Percentiles rank a stretch among this genome's conserved stretches.
phyloP scores from a whole-genome alignment of 495 filamentous ascomycete species.

The Aspergillus diversus region DNA sequence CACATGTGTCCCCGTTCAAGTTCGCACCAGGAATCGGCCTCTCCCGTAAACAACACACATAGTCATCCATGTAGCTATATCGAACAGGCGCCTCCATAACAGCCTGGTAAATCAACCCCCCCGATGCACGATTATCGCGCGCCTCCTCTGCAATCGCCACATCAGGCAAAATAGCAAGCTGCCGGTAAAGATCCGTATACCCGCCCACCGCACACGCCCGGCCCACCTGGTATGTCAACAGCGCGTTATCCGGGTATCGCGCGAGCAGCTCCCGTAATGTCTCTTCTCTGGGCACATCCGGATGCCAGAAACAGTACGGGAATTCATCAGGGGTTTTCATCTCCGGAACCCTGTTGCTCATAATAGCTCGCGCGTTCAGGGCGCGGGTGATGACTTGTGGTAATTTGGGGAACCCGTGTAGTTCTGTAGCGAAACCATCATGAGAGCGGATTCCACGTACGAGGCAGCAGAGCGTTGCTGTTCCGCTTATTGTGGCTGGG shows the following conservation, averaged over 20 bases:
- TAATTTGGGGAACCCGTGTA: slow-evolving; percentile 1
- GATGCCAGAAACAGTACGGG: slow-evolving; percentile 50
- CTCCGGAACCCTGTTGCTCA: slow-evolving; percentile 18
- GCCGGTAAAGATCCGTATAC: slow-evolving; percentile 33
- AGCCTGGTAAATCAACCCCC: background rate
- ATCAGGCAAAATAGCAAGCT: slow-evolving; percentile 35
- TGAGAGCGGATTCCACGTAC: slow-evolving; percentile 31
- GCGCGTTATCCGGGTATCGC: slow-evolving; percentile 22
- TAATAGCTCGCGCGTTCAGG: slow-evolving; percentile 15
- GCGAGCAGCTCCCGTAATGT: slow-evolving; percentile 27
- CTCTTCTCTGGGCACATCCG: slow-evolving; percentile 37
- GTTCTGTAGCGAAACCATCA: slow-evolving; percentile 15
- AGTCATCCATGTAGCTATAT: slow-evolving; percentile 11
- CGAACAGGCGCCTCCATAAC: slow-evolving; percentile 6
- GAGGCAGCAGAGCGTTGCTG: slow-evolving; percentile 23
- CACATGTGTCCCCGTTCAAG: slow-evolving; percentile 37
- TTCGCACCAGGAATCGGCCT: slow-evolving; percentile 15
- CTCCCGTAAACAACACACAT: background rate
- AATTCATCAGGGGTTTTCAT: slow-evolving; percentile 27
- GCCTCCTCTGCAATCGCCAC: slow-evolving; percentile 37
- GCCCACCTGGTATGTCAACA: slow-evolving; percentile 33
- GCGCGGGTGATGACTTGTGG: slow-evolving; percentile 18
- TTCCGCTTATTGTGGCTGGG: slow-evolving; percentile 13
- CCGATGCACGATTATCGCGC: slow-evolving; percentile 17
- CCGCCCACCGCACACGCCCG: slow-evolving; percentile 36